Evolutionary conservation across 2,329 filamentous ascomycete genomes (phyloP).

Genomic region (Alternaria consortialis): DNA sequence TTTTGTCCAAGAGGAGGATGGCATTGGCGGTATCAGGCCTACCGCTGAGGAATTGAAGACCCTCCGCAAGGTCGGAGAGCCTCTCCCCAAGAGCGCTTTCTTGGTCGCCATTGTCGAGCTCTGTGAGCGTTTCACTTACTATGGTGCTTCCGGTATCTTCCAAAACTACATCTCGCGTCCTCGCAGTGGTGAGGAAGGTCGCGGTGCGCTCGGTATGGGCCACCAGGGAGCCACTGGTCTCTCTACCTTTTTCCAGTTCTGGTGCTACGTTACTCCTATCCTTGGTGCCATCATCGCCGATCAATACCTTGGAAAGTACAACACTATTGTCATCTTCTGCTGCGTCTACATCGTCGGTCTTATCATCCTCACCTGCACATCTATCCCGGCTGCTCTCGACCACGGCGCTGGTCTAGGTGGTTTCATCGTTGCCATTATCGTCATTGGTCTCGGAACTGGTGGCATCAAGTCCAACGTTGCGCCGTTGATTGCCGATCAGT

Average conservation of each 20-base stretch:
- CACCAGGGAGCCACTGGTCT: slow-evolving; percentile 58
- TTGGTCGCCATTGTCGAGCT: slow-evolving; percentile 61
- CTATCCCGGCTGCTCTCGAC: slow-evolving; percentile 70
- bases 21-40: slow-evolving; percentile 48
- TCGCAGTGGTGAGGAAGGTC: slow-evolving; percentile 48
- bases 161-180: slow-evolving; percentile 60
- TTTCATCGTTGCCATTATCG: slow-evolving; percentile 68
- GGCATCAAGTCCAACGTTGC: slow-evolving; percentile 84
- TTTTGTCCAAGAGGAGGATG: slow-evolving; percentile 37
- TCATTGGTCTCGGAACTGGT: slow-evolving; percentile 78
- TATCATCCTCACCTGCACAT: slow-evolving; percentile 70
- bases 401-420: slow-evolving; percentile 68
- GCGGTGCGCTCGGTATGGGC: slow-evolving; percentile 55
- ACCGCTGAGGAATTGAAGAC: slow-evolving; percentile 55
- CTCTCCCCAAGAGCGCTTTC: slow-evolving; percentile 57
- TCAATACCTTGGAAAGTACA: slow-evolving; percentile 74
- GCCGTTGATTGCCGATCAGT: slow-evolving; percentile 61
- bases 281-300: slow-evolving; percentile 66
- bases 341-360: slow-evolving; percentile 72
- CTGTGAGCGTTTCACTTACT: slow-evolving; percentile 61
- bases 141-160: slow-evolving; percentile 58
- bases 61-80: slow-evolving; percentile 58
- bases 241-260: slow-evolving; percentile 57
- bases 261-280: slow-evolving; percentile 44
- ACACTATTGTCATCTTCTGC: slow-evolving; percentile 74